Percentiles rank a stretch among this genome's conserved stretches.
Conservation (phyloP, 1,139 yeast genomes). For the Candida sanyaensis region DNA sequence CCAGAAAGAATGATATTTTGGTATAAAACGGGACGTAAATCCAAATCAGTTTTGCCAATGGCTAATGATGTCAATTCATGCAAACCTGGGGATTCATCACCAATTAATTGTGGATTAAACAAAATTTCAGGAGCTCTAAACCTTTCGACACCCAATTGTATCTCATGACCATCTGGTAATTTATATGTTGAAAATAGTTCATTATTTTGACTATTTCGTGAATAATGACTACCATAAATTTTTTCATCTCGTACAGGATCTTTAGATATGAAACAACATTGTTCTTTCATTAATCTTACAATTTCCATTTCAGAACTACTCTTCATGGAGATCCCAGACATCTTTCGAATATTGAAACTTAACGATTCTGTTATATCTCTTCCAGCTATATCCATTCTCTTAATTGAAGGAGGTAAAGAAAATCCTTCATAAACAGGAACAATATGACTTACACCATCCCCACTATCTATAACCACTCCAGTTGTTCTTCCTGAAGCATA, state of each 20-base stretch:
- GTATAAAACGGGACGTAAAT: constrained; percentile 67
- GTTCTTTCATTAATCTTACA: constrained; percentile 76
- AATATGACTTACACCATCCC: constrained; percentile 88
- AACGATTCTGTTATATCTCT: constrained; percentile 80
- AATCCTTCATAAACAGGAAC: constrained; percentile 93
- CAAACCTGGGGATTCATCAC: constrained; percentile 72
- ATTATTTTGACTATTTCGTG: constrained; percentile 12
- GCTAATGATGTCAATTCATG: constrained; percentile 69
- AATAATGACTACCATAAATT: constrained; percentile 39
- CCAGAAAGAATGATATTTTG: constrained; percentile 81
- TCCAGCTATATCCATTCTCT: constrained; percentile 83
- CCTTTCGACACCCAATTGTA: constrained; percentile 66
- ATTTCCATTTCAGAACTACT: constrained; percentile 83
- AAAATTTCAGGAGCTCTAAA: constrained; percentile 74
- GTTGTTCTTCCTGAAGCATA: constrained; percentile 92
- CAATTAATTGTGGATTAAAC: constrained; percentile 77
- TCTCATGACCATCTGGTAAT: constrained; percentile 80
- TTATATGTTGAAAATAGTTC: constrained; percentile 48
- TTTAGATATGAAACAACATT: constrained; percentile 65
- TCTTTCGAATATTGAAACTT: constrained; percentile 63
- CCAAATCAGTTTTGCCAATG: constrained; percentile 73
- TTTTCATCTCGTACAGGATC: constrained; percentile 73
- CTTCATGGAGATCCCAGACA: constrained; percentile 58
- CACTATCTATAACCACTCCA: constrained; percentile 85
- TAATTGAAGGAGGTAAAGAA: constrained; percentile 69